Evolutionary conservation across 2,329 filamentous ascomycete species (phyloP).

Genomic region (Thelonectria blattea): DNA sequence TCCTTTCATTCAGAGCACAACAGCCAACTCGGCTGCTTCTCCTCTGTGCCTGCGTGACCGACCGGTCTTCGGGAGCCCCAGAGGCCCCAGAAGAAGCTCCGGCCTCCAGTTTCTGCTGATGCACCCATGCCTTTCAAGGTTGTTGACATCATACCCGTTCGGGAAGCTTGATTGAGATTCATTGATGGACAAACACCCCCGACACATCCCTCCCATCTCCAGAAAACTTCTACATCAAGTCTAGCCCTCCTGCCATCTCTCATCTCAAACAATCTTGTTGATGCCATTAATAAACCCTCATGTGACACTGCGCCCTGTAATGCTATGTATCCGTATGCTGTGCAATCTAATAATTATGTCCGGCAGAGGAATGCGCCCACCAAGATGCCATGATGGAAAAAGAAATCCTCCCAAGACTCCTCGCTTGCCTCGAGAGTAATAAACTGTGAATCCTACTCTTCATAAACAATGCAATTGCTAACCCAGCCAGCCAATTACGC

Average conservation of each 20-base stretch:
- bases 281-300: not conserved
- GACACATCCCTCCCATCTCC: not conserved
- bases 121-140: not conserved
- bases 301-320: conserved; percentile 1
- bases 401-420: not conserved
- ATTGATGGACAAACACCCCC: not conserved
- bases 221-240: not conserved
- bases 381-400: conserved; percentile 1
- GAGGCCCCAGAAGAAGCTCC: too few relatives aligned
- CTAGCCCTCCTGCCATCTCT: conserved; percentile 4
- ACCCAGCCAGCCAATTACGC: not conserved
- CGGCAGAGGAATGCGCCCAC: not conserved
- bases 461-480: not conserved
- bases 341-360: conserved; percentile 2
- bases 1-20: too few relatives aligned
- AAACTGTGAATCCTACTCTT: not conserved
- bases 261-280: not conserved
- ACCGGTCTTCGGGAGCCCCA: too few relatives aligned
- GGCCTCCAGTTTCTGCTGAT: too few relatives aligned
- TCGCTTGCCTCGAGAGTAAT: not conserved
- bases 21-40: too few relatives aligned
- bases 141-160: conserved; percentile 16
- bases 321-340: too few relatives aligned
- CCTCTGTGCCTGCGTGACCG: too few relatives aligned
- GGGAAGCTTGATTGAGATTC: conserved; percentile 23